A percentile compares a stretch with the other conserved stretches of the same genome.
These are phyloP conservation scores for Stereum hirsutum DNA, from an alignment of 1,284 basidiomycete genomes.

Conservation along the genomic window DNA sequence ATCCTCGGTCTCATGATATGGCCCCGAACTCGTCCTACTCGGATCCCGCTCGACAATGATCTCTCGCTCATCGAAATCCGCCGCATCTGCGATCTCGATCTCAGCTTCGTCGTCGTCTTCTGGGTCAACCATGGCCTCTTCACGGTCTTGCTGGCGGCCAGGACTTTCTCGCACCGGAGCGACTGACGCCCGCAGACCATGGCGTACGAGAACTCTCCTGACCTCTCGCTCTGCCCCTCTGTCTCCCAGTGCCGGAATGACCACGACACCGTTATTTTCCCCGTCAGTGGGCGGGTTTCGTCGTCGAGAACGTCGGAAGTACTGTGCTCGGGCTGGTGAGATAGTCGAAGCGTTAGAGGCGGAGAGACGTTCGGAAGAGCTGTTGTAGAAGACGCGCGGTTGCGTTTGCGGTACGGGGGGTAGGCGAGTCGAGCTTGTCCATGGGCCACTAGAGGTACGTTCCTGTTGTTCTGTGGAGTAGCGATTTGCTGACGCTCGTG, in stretches of 20 bases:
- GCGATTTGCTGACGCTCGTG: conserved; percentile 8
- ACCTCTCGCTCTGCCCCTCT: conserved; percentile 52
- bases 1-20: no score
- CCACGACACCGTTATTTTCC: conserved; percentile 32
- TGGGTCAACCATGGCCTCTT: neutral
- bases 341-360: neutral
- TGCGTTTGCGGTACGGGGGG: conserved; percentile 17
- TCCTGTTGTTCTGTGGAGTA: neutral
- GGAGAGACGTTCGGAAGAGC: conserved; percentile 5
- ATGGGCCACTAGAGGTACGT: neutral
- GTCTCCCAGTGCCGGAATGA: conserved; percentile 49
- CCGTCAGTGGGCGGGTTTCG: conserved; percentile 18
- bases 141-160: neutral
- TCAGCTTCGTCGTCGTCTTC: conserved; percentile 5
- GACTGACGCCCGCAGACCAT: conserved; percentile 23
- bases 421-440: conserved; percentile 8
- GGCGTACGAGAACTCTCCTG: conserved; percentile 41
- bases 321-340: conserved; percentile 1
- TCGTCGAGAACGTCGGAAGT: conserved; percentile 7
- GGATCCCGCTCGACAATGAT: no score
- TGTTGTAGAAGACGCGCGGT: conserved; percentile 26
- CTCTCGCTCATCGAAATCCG: no score
- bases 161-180: neutral
- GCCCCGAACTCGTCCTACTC: no score
- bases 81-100: neutral